Conservation (phyloP, 768 basidiomycete species). For the Strobilomyces echinocephalus region DNA sequence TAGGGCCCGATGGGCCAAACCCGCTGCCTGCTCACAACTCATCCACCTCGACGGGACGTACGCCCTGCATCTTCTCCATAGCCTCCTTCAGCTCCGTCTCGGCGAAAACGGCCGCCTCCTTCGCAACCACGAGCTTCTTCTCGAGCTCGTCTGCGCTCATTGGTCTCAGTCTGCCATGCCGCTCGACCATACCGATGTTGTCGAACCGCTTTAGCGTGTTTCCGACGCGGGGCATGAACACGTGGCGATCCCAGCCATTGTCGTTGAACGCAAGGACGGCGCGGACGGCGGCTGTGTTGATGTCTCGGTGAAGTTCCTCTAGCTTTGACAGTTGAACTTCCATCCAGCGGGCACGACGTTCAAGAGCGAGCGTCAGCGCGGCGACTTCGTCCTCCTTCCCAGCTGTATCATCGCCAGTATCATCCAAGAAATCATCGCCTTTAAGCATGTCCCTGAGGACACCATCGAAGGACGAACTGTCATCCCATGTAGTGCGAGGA, state of each 20-base stretch:
- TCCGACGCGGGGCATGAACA: slow-evolving; percentile 65
- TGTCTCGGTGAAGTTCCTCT: slow-evolving; percentile 84
- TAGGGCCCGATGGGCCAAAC: neutral
- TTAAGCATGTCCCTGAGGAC: slow-evolving; percentile 85
- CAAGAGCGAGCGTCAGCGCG: slow-evolving; percentile 74
- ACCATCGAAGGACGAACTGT: slow-evolving; percentile 84
- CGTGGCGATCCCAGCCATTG: slow-evolving; percentile 73
- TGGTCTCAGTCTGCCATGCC: slow-evolving; percentile 36
- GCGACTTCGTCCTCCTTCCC: slow-evolving; percentile 82
- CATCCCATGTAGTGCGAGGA: slow-evolving; percentile 86
- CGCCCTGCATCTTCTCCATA: slow-evolving; percentile 62
- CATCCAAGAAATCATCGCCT: slow-evolving; percentile 82
- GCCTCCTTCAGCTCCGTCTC: slow-evolving; percentile 71
- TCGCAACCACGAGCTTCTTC: slow-evolving; percentile 64
- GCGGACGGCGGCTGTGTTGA: slow-evolving; percentile 82
- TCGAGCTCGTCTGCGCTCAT: slow-evolving; percentile 75
- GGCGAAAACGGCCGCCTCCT: slow-evolving; percentile 64
- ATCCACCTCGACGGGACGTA: slow-evolving; percentile 44
- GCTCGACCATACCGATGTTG: slow-evolving; percentile 51
- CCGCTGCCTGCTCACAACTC: slow-evolving; percentile 22
- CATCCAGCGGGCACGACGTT: slow-evolving; percentile 91
- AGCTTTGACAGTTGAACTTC: slow-evolving; percentile 85
- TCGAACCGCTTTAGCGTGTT: slow-evolving; percentile 68
- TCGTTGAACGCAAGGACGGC: slow-evolving; percentile 82
- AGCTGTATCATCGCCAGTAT: slow-evolving; percentile 57